phyloP scores from a whole-genome alignment of 2,329 filamentous ascomycete species.

The Aspergillus versicolor region DNA sequence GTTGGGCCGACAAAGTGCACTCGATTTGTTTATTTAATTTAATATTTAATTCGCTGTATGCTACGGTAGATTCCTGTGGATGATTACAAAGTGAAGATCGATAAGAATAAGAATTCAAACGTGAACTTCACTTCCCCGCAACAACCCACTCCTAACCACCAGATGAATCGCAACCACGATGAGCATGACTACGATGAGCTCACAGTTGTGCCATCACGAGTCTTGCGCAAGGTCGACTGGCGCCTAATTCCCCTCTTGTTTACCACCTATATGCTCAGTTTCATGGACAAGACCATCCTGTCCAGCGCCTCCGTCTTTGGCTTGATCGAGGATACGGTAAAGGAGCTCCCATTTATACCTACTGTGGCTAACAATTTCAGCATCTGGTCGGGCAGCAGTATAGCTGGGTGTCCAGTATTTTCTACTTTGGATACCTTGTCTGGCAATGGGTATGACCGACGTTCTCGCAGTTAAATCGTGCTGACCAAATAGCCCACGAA shows the following conservation, averaged over 20 bases:
- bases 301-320: conserved; percentile 59
- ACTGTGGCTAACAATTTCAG: conserved; percentile 29
- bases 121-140: background rate
- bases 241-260: conserved; percentile 58
- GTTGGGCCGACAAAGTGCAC: no score
- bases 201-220: conserved; percentile 15
- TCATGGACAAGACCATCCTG: conserved; percentile 61
- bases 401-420: conserved; percentile 55
- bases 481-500: conserved; percentile 29
- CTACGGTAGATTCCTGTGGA: no score
- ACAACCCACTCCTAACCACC: background rate
- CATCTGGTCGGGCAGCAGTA: conserved; percentile 59
- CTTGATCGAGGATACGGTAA: conserved; percentile 46
- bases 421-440: conserved; percentile 57
- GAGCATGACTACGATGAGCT: conserved; percentile 2
- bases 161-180: background rate
- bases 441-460: conserved; percentile 41
- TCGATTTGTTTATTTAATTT: no score
- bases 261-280: conserved; percentile 59
- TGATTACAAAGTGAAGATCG: background rate
- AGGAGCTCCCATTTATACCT: background rate
- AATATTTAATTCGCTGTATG: no score
- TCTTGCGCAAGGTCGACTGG: conserved; percentile 58
- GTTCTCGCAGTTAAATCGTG: conserved; percentile 20
- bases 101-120: background rate